Conservation (phyloP, 352 stramenopile species). For the Globisporangium heterothallicum region DNA sequence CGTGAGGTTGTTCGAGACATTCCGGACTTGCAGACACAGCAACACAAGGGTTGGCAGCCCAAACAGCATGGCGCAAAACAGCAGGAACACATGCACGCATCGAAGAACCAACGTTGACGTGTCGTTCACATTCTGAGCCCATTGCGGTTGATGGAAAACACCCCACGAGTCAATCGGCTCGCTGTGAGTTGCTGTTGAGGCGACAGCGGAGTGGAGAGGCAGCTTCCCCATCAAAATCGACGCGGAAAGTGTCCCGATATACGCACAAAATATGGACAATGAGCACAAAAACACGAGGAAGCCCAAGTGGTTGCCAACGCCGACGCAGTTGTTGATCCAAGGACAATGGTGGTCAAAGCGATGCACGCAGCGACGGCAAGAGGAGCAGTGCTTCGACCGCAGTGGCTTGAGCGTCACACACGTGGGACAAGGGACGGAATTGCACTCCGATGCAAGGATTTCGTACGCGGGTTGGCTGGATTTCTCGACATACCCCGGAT, state of each 20-base stretch:
- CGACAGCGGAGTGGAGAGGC: constrained; percentile 30
- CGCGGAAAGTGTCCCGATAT: constrained; percentile 37
- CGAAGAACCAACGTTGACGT: constrained; percentile 43
- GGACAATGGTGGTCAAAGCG: constrained; percentile 84
- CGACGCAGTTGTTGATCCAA: constrained; percentile 86
- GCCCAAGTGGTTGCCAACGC: constrained; percentile 60
- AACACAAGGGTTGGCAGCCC: constrained; percentile 60
- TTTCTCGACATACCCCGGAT: constrained; percentile 67
- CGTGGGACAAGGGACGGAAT: constrained; percentile 65
- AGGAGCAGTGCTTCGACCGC: constrained; percentile 78
- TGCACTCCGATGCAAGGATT: constrained; percentile 64
- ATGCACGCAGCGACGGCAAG: constrained; percentile 70
- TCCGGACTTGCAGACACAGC: constrained; percentile 63
- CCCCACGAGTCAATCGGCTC: neutral
- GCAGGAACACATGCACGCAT: constrained; percentile 41
- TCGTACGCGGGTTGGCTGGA: constrained; percentile 60
- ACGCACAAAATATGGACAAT: constrained; percentile 44
- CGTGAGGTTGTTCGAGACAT: constrained; percentile 65
- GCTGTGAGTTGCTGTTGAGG: constrained; percentile 18
- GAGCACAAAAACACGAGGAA: constrained; percentile 67
- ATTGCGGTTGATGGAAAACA: constrained; percentile 9
- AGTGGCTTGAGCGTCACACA: constrained; percentile 72
- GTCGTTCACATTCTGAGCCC: constrained; percentile 5
- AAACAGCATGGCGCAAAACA: constrained; percentile 59
- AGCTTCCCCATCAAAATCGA: constrained; percentile 39